These are phyloP conservation scores for Naumovozyma baii DNA, from an alignment of 805 yeast species.

Conservation along the genomic window DNA sequence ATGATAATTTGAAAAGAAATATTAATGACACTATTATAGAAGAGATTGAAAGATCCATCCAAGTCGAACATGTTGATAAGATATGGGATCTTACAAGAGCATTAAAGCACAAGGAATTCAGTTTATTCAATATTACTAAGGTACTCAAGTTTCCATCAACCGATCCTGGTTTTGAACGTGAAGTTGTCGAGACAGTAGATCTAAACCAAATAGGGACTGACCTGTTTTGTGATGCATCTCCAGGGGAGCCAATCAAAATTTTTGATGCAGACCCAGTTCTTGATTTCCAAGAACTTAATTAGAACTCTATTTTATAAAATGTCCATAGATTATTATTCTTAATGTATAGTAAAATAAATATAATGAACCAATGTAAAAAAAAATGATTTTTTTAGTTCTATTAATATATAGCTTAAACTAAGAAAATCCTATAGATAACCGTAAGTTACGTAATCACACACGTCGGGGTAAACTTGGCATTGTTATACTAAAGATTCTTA, in stretches of 20 bases:
- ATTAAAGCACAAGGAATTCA: constrained; percentile 6
- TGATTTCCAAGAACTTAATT: background rate
- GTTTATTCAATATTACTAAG: constrained; percentile 7
- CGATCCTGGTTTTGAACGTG: background rate
- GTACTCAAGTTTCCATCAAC: background rate
- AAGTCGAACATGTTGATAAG: constrained; percentile 6
- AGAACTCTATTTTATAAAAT: too few species aligned
- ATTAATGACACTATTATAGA: constrained; percentile 3
- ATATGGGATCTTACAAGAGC: constrained; percentile 8
- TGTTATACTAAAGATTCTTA: too few species aligned
- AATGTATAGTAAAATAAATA: too few species aligned
- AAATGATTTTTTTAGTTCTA: too few species aligned
- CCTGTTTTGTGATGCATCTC: background rate
- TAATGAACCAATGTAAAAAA: too few species aligned
- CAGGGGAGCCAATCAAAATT: background rate
- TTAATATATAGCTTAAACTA: too few species aligned
- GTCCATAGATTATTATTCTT: too few species aligned
- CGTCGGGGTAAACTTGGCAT: background rate
- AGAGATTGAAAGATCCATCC: constrained; percentile 5
- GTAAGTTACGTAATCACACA: background rate
- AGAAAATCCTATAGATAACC: too few species aligned
- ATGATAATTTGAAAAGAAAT: constrained; percentile 7
- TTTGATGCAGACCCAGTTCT: constrained; percentile 4
- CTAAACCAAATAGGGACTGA: constrained; percentile 6
- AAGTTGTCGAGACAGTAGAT: constrained; percentile 4